Conservation (phyloP, 129 eudicot species). For the Chrysanthemum seticuspe region DNA sequence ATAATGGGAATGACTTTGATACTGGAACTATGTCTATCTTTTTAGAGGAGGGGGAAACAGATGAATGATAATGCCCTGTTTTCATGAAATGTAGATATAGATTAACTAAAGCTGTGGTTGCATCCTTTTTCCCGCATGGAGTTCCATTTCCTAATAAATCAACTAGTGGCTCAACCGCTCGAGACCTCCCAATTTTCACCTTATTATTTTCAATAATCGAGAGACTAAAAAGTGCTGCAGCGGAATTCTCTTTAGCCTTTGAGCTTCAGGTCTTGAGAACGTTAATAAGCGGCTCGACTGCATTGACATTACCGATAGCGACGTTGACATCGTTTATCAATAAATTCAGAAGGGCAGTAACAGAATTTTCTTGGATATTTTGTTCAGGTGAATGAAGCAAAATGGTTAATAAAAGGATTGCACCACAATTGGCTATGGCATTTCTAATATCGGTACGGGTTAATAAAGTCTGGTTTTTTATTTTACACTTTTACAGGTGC, state of each 20-base stretch:
- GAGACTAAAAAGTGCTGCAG: slow-evolving; percentile 87
- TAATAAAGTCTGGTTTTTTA: too few species aligned
- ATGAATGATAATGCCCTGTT: too few species aligned
- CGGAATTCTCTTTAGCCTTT: slow-evolving; percentile 57
- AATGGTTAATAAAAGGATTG: slow-evolving; percentile 54
- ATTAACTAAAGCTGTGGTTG: too few species aligned
- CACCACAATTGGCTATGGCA: slow-evolving; percentile 57
- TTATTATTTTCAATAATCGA: slow-evolving; percentile 80
- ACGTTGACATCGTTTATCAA: slow-evolving; percentile 78
- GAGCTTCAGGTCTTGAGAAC: slow-evolving; percentile 62
- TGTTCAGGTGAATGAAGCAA: slow-evolving; percentile 66
- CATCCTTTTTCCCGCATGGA: too few species aligned
- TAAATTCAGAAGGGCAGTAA: slow-evolving; percentile 84
- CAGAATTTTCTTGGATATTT: slow-evolving; percentile 68
- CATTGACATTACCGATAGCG: slow-evolving; percentile 68
- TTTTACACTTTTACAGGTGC: too few species aligned
- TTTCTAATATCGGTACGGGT: too few species aligned
- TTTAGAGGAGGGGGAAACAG: too few species aligned
- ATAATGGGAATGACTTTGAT: too few species aligned
- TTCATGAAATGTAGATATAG: too few species aligned
- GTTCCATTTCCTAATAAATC: too few species aligned
- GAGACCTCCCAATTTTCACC: slow-evolving; percentile 64
- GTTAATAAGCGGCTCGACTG: slow-evolving; percentile 75
- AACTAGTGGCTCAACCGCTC: too few species aligned
- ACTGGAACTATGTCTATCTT: too few species aligned